phyloP scores from a whole-genome alignment of 2,329 filamentous ascomycete species.

The Alternaria triticina region DNA sequence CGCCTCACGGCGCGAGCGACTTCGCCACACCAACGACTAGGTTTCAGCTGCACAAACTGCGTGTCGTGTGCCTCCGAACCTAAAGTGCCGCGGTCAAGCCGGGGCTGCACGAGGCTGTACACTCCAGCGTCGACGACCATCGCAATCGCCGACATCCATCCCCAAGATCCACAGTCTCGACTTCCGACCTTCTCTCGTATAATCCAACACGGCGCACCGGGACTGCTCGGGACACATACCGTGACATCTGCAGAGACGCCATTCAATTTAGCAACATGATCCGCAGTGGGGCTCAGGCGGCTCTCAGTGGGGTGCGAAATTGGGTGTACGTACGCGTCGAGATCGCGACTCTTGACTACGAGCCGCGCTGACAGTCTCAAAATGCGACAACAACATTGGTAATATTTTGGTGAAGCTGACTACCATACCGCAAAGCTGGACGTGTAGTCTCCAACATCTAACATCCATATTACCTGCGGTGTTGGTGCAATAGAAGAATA shows the following conservation, averaged over 20 bases:
- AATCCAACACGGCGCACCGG: constrained; percentile 1
- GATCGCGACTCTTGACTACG: not conserved
- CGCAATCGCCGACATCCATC: not conserved
- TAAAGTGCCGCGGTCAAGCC: constrained; percentile 13
- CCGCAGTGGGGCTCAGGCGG: constrained; percentile 19
- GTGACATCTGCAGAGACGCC: constrained; percentile 13
- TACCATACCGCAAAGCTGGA: not conserved
- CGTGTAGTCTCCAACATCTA: not conserved
- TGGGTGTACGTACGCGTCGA: constrained; percentile 25
- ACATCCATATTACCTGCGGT: not conserved
- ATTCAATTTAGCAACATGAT: constrained; percentile 24
- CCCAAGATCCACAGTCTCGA: not conserved
- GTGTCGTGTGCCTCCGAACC: not conserved
- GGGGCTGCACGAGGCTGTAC: constrained; percentile 9
- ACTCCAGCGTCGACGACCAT: not conserved
- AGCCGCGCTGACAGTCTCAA: not conserved
- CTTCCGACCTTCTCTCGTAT: not conserved
- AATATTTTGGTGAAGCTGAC: not conserved
- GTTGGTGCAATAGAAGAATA: not conserved
- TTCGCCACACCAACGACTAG: constrained; percentile 17
- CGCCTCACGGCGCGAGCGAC: constrained; percentile 4
- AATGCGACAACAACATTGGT: not conserved
- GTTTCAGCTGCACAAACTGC: constrained; percentile 18
- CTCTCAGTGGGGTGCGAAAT: constrained; percentile 22
- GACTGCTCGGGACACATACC: constrained; percentile 3